phyloP scores from a whole-genome alignment of 331 rosid species.

The Acacia concinna region DNA sequence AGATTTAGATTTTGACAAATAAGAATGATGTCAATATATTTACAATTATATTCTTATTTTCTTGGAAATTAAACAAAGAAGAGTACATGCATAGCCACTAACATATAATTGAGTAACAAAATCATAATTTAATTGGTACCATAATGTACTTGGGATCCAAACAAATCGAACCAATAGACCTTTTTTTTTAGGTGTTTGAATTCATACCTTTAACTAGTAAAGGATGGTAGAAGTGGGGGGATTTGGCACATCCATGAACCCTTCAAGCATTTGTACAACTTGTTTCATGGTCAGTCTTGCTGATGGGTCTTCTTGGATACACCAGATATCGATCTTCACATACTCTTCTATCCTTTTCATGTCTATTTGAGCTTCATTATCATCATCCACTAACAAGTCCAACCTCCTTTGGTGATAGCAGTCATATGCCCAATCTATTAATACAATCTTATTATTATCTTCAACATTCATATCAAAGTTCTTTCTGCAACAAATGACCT shows the following conservation, averaged over 20 bases:
- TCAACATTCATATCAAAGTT: background rate
- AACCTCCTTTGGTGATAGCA: background rate
- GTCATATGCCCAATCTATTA: background rate
- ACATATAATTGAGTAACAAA: too few relatives aligned
- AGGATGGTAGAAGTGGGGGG: conserved; percentile 19
- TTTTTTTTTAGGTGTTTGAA: background rate
- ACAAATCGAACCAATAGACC: too few relatives aligned
- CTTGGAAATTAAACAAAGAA: too few relatives aligned
- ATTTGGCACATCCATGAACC: conserved; percentile 5
- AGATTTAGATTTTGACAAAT: too few relatives aligned
- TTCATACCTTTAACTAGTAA: background rate
- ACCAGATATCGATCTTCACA: conserved; percentile 6
- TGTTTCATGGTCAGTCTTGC: conserved; percentile 20
- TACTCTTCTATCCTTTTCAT: background rate
- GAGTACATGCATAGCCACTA: too few relatives aligned
- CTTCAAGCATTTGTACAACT: conserved; percentile 29
- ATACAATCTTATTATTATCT: background rate
- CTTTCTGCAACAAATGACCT: background rate
- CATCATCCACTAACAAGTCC: background rate
- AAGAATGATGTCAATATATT: too few relatives aligned
- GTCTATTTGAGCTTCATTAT: background rate
- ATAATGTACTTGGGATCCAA: background rate
- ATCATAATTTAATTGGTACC: background rate
- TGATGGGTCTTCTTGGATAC: conserved; percentile 11
- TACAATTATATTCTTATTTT: too few relatives aligned